Evolutionary conservation across 208 protist species (phyloP).

Genomic region (Trypanosoma theileri): DNA sequence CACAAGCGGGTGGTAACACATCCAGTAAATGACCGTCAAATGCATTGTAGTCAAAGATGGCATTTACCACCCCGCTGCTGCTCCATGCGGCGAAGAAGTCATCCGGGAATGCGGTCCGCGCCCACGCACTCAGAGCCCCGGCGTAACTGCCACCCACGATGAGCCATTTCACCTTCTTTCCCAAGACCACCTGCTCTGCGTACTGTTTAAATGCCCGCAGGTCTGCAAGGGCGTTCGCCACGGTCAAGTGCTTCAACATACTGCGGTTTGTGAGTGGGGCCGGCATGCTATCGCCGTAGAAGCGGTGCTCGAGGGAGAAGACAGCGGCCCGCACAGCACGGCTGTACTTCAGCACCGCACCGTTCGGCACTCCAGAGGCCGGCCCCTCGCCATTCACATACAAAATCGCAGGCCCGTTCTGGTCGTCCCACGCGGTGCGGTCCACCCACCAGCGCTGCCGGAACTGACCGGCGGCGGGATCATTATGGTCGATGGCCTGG

Average conservation of each 20-base stretch:
- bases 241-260: constrained; percentile 32
- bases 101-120: constrained; percentile 34
- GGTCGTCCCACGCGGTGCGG: constrained; percentile 13
- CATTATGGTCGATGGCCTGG: constrained; percentile 34
- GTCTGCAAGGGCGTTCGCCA: constrained; percentile 47
- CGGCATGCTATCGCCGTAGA: constrained; percentile 52
- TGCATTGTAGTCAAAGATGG: constrained; percentile 41
- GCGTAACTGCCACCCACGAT: constrained; percentile 50
- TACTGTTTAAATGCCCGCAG: constrained; percentile 37
- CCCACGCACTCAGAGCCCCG: constrained; percentile 45
- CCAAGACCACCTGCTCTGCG: constrained; percentile 19
- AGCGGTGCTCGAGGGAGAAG: constrained; percentile 58
- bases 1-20: constrained; percentile 31
- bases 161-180: constrained; percentile 33
- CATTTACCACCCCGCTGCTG: constrained; percentile 45
- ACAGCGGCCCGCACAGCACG: constrained; percentile 18
- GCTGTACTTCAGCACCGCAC: constrained; percentile 33
- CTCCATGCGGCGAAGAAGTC: constrained; percentile 43
- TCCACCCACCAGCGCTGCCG: constrained; percentile 48
- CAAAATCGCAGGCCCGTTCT: constrained; percentile 24
- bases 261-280: constrained; percentile 31
- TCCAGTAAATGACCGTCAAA: constrained; percentile 45
- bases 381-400: constrained; percentile 42
- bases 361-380: constrained; percentile 20
- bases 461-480: constrained; percentile 29